These are phyloP conservation scores for Parmales sp. DNA, from an alignment of 108 stramenopile species.

Conservation along the genomic window DNA sequence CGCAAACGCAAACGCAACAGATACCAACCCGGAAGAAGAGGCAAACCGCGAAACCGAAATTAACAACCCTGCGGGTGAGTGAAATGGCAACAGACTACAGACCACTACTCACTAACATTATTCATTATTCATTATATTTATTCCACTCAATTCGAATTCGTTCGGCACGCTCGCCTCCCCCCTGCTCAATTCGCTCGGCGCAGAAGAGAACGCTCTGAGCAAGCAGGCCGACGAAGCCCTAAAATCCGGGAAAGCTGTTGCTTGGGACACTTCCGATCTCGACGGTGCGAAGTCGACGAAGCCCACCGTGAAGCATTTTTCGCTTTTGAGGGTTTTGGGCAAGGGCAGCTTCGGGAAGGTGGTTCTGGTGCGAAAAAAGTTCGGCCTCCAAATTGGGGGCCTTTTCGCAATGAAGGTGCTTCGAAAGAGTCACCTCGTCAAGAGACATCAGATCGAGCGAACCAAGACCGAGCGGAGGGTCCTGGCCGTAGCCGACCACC, in stretches of 20 bases:
- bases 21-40: too few relatives aligned
- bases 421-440: conserved; percentile 79
- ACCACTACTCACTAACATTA: too few relatives aligned
- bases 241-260: not conserved
- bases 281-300: not conserved
- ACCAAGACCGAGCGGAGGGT: conserved; percentile 93
- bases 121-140: too few relatives aligned
- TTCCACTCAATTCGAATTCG: too few relatives aligned
- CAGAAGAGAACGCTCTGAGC: not conserved
- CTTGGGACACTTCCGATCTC: not conserved
- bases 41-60: too few relatives aligned
- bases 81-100: too few relatives aligned
- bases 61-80: too few relatives aligned
- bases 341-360: conserved; percentile 85
- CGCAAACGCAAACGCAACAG: too few relatives aligned
- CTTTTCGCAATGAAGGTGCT: conserved; percentile 98
- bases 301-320: conserved; percentile 21
- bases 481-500: conserved; percentile 69
- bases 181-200: too few relatives aligned
- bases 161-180: too few relatives aligned
- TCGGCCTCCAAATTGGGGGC: conserved; percentile 52
- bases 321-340: conserved; percentile 71
- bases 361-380: conserved; percentile 70
- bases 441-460: conserved; percentile 87
- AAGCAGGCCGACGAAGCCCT: not conserved